These are phyloP conservation scores for Drechslerella stenobrocha DNA, from an alignment of 2,329 filamentous ascomycete genomes.

Conservation along the genomic window DNA sequence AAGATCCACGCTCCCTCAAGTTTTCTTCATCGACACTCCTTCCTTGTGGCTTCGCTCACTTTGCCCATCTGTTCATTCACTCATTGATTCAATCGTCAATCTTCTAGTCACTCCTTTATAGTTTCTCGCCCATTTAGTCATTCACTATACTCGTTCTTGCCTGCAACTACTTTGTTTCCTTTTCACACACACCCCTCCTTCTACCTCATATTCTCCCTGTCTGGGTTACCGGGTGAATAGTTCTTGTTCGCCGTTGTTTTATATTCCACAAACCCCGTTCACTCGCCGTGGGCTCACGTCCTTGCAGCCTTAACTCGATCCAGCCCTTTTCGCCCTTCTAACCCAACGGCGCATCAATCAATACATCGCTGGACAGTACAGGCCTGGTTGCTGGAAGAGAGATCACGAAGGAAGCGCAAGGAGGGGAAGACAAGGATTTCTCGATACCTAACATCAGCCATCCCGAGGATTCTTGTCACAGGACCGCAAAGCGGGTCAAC, in stretches of 20 bases:
- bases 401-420: neutral
- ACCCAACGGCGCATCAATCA: neutral
- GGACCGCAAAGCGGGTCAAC: neutral
- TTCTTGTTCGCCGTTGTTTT: constrained; percentile 1
- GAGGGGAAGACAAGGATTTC: neutral
- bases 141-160: constrained; percentile 9
- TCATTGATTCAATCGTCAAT: constrained; percentile 16
- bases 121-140: neutral
- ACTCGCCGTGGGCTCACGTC: too few relatives aligned
- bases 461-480: neutral
- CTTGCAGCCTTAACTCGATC: neutral
- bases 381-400: neutral
- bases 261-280: constrained; percentile 27
- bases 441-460: neutral
- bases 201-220: constrained; percentile 51
- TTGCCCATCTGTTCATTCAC: too few relatives aligned
- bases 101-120: constrained; percentile 32
- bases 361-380: neutral
- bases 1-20: constrained; percentile 37
- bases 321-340: neutral
- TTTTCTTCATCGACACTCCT: constrained; percentile 4
- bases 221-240: constrained; percentile 51
- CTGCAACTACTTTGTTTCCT: constrained; percentile 1
- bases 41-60: constrained; percentile 1
- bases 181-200: neutral